A percentile compares a stretch with the other conserved stretches of the same genome.
phyloP scores from a whole-genome alignment of 768 basidiomycete genomes.

The Lactifluus rugatus region DNA sequence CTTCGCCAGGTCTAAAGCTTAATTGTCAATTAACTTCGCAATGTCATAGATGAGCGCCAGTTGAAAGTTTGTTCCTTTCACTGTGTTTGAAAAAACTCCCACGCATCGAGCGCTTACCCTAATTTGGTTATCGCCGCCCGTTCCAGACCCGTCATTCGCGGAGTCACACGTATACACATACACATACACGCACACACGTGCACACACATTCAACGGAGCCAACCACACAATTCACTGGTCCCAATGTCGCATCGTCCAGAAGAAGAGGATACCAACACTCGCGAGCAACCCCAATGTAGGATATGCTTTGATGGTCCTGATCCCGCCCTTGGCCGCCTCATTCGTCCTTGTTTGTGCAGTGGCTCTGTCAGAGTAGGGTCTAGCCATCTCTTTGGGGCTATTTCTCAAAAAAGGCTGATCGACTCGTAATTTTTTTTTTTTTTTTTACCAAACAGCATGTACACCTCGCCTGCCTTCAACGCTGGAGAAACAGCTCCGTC shows the following conservation, averaged over 20 bases:
- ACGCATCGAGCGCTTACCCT: neutral
- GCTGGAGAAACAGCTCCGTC: constrained; percentile 56
- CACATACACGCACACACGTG: neutral
- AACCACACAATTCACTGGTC: neutral
- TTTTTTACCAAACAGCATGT: constrained; percentile 43
- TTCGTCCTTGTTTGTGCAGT: constrained; percentile 71
- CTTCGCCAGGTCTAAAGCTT: constrained; percentile 17
- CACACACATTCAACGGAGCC: neutral
- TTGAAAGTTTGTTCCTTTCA: neutral
- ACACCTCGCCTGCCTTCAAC: constrained; percentile 68
- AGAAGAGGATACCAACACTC: neutral
- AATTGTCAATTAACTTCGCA: constrained; percentile 11
- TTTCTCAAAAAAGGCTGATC: neutral
- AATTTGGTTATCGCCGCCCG: neutral
- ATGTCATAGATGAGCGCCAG: neutral
- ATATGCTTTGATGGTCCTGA: constrained; percentile 76
- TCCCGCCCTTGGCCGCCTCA: constrained; percentile 57
- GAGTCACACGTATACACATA: neutral
- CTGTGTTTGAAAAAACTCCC: neutral
- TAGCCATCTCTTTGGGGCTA: neutral
- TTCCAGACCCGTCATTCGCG: neutral
- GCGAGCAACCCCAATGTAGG: constrained; percentile 58
- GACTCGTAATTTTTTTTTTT: constrained; percentile 12
- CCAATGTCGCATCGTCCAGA: neutral
- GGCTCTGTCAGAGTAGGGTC: constrained; percentile 61